Percentiles rank a stretch among this genome's conserved stretches.
phyloP scores from a whole-genome alignment of 1,284 basidiomycete genomes.

The Moesziomyces parantarcticus region DNA sequence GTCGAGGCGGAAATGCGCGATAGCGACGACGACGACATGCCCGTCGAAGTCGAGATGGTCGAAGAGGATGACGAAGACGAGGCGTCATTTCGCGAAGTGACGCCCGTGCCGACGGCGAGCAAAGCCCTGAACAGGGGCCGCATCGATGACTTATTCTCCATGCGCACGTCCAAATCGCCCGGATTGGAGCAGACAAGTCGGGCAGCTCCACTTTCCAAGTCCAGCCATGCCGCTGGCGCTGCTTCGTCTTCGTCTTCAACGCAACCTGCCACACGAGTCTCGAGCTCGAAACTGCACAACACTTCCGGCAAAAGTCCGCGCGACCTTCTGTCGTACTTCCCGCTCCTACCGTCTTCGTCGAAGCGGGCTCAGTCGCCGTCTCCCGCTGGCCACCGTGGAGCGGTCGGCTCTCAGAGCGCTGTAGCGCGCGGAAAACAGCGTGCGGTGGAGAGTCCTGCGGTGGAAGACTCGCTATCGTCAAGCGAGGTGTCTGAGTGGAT shows the following conservation, averaged over 20 bases:
- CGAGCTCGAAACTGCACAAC: neutral
- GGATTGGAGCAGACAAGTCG: too few species aligned
- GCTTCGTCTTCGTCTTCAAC: too few species aligned
- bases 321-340: slow-evolving; percentile 24
- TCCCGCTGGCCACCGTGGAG: too few species aligned
- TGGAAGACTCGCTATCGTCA: too few species aligned
- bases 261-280: neutral
- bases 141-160: too few species aligned
- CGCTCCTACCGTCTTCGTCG: neutral
- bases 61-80: neutral
- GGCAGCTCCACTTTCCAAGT: too few species aligned
- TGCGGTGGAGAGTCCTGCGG: neutral
- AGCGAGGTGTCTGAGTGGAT: neutral
- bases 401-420: neutral
- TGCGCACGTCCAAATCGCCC: too few species aligned
- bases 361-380: neutral
- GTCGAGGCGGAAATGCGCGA: neutral
- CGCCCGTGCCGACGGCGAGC: neutral
- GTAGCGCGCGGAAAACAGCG: neutral
- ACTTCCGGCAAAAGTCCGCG: slow-evolving; percentile 5
- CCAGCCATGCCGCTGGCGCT: too few species aligned
- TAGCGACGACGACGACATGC: neutral
- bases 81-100: neutral
- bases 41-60: neutral
- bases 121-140: neutral